Evolutionary conservation across 2,329 filamentous ascomycete genomes (phyloP).

Genomic region (Penicillium sp.): DNA sequence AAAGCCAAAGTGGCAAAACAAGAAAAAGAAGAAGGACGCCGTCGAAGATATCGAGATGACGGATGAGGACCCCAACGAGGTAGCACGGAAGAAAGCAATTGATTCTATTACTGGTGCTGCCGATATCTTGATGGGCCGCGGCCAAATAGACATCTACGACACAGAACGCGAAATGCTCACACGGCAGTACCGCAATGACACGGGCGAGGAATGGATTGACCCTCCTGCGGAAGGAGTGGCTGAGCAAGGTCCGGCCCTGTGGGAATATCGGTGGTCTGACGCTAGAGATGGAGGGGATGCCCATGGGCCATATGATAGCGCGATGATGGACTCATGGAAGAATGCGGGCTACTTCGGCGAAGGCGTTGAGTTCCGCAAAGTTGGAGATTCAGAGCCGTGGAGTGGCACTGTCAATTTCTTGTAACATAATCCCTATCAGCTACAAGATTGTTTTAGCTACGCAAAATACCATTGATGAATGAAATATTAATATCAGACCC

Average conservation of each 20-base stretch:
- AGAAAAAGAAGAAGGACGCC: constrained; percentile 49
- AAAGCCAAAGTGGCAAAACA: constrained; percentile 62
- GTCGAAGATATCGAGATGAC: constrained; percentile 68
- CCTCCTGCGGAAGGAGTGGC: constrained; percentile 39
- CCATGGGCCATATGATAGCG: constrained; percentile 83
- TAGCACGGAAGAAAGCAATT: constrained; percentile 68
- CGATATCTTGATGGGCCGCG: constrained; percentile 78
- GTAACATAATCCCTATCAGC: constrained; percentile 33
- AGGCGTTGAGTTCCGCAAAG: constrained; percentile 71
- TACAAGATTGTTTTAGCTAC: neutral
- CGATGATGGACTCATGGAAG: constrained; percentile 87
- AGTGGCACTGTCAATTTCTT: constrained; percentile 51
- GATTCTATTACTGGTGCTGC: constrained; percentile 84
- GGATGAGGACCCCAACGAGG: constrained; percentile 66
- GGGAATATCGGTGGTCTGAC: constrained; percentile 93
- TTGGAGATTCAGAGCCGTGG: constrained; percentile 57
- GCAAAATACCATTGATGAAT: neutral
- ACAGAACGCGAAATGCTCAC: constrained; percentile 78
- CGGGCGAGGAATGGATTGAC: constrained; percentile 79
- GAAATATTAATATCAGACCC: constrained; percentile 11
- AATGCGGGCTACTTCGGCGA: constrained; percentile 90
- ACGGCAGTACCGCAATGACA: constrained; percentile 78
- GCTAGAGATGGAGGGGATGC: constrained; percentile 73
- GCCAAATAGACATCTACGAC: constrained; percentile 88
- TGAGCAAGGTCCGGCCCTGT: constrained; percentile 52